Percentiles rank a stretch among this genome's conserved stretches.
These are phyloP conservation scores for Basipetospora chlamydospora DNA, from an alignment of 2,329 filamentous ascomycete species.

Conservation along the genomic window DNA sequence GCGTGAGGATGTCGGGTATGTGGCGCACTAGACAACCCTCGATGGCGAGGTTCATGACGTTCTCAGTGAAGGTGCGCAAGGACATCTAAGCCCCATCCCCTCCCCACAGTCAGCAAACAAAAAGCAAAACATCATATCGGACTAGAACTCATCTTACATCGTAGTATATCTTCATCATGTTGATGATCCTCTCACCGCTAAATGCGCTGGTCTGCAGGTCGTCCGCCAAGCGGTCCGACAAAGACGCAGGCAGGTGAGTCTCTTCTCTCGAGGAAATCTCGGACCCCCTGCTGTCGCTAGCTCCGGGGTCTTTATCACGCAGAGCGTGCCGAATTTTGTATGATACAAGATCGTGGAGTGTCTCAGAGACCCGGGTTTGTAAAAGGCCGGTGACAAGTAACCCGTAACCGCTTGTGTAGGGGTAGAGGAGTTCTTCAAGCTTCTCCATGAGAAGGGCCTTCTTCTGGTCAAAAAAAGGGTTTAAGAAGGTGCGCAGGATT, in stretches of 20 bases:
- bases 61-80: constrained; percentile 29
- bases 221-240: too few species aligned
- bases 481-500: constrained; percentile 13
- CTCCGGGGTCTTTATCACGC: too few species aligned
- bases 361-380: too few species aligned
- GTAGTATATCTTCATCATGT: constrained; percentile 30
- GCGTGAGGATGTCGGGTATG: constrained; percentile 25
- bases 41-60: constrained; percentile 30
- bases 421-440: constrained; percentile 23
- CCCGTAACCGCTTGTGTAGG: constrained; percentile 20
- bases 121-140: too few species aligned
- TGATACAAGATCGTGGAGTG: too few species aligned
- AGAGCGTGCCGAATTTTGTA: too few species aligned
- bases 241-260: too few species aligned
- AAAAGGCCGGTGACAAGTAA: constrained; percentile 18
- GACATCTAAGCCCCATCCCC: constrained; percentile 25
- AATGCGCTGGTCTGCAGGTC: constrained; percentile 14
- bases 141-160: constrained; percentile 18
- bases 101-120: too few species aligned
- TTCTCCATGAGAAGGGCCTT: constrained; percentile 16
- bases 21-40: constrained; percentile 31
- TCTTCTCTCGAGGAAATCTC: too few species aligned
- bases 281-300: too few species aligned
- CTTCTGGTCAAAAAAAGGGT: constrained; percentile 20
- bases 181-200: constrained; percentile 23